Evolutionary conservation across 495 filamentous ascomycete species (phyloP).

Genomic region (Podospora anserina): DNA sequence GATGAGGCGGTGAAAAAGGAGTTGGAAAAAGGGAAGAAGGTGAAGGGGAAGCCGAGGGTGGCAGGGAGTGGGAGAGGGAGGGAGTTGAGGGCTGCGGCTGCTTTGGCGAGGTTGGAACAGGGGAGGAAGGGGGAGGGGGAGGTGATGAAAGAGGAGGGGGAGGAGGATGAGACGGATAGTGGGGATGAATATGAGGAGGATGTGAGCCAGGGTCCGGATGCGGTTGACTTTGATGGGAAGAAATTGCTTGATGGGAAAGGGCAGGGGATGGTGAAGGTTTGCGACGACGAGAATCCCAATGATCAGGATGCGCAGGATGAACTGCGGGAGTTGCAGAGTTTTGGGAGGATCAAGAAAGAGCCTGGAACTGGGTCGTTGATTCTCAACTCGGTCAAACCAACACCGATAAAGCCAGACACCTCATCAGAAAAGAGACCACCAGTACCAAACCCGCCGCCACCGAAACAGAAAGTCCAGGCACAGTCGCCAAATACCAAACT

Average conservation of each 20-base stretch:
- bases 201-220: constrained; percentile 31
- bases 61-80: constrained; percentile 66
- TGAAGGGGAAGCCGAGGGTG: constrained; percentile 63
- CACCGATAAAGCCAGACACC: not conserved
- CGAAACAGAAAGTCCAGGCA: not conserved
- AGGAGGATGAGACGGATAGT: constrained; percentile 35
- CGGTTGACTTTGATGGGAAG: constrained; percentile 56
- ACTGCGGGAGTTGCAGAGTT: constrained; percentile 52
- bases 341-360: constrained; percentile 5
- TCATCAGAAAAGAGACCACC: not conserved
- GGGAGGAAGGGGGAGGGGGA: constrained; percentile 46
- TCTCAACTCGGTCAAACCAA: not conserved
- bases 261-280: constrained; percentile 62
- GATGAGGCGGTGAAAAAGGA: constrained; percentile 59
- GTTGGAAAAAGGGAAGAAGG: constrained; percentile 61
- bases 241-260: constrained; percentile 60
- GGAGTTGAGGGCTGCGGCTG: constrained; percentile 72
- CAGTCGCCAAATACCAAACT: not conserved
- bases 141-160: constrained; percentile 29
- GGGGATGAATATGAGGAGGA: constrained; percentile 43
- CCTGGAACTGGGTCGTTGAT: not conserved
- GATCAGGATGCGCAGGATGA: constrained; percentile 59
- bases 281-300: constrained; percentile 64
- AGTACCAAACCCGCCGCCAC: not conserved
- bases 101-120: constrained; percentile 67